phyloP scores from a whole-genome alignment of 2,329 filamentous ascomycete genomes.

The Colletotrichum eleusines region DNA sequence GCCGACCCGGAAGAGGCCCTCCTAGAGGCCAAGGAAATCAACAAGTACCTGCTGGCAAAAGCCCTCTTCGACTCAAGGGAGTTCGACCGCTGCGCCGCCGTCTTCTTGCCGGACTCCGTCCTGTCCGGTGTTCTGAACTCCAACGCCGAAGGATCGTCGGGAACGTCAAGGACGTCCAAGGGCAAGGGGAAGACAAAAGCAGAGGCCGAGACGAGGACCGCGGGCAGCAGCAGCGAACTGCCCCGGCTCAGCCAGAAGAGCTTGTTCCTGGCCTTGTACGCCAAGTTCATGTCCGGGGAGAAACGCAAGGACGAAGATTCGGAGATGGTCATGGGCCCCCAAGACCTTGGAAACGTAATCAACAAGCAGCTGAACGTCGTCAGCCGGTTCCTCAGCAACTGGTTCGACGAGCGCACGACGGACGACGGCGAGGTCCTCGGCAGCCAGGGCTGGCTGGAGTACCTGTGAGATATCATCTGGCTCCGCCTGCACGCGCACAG shows the following conservation, averaged over 20 bases:
- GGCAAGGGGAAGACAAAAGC: conserved; percentile 70
- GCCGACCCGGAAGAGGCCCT: conserved; percentile 78
- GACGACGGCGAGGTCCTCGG: conserved; percentile 70
- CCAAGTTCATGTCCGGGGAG: conserved; percentile 92
- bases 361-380: conserved; percentile 89
- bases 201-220: conserved; percentile 42
- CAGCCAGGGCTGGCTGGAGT: conserved; percentile 94
- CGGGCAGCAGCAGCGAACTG: conserved; percentile 49
- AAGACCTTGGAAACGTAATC: conserved; percentile 84
- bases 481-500: background rate
- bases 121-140: conserved; percentile 74
- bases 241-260: conserved; percentile 87
- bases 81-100: conserved; percentile 91
- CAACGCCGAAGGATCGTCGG: conserved; percentile 54
- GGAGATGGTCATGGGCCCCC: conserved; percentile 95
- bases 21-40: conserved; percentile 82
- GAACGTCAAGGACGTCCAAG: conserved; percentile 57
- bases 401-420: conserved; percentile 76
- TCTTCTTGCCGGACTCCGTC: conserved; percentile 86
- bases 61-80: conserved; percentile 96
- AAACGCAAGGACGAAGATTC: conserved; percentile 97
- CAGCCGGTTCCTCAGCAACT: conserved; percentile 80
- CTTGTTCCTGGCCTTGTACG: conserved; percentile 90
- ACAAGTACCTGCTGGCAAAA: conserved; percentile 90
- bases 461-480: conserved; percentile 64